A percentile compares a stretch with the other conserved stretches of the same genome.
phyloP scores from a whole-genome alignment of 179 eudicot species.

The Beta lomatogona region DNA sequence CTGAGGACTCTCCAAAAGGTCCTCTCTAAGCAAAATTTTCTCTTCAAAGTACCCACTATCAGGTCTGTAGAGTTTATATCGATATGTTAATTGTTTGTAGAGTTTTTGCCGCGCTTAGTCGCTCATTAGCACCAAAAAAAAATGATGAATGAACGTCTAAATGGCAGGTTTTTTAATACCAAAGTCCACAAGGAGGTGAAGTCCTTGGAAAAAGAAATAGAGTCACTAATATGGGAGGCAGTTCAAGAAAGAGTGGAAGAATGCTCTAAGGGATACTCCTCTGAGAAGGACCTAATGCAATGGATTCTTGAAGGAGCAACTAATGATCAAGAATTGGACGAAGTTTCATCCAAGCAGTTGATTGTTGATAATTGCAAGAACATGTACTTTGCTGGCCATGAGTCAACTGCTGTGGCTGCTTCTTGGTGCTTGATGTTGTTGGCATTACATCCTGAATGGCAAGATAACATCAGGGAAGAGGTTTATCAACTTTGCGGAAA shows the following conservation, averaged over 20 bases:
- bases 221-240: conserved; percentile 41
- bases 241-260: conserved; percentile 44
- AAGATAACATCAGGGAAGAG: conserved; percentile 57
- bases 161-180: conserved; percentile 30
- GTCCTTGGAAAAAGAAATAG: conserved; percentile 42
- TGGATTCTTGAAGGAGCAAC: conserved; percentile 42
- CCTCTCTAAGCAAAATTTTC: conserved; percentile 51
- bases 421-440: conserved; percentile 89
- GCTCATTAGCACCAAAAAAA: no score
- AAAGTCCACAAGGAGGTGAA: conserved; percentile 36
- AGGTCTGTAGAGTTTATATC: conserved; percentile 37
- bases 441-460: conserved; percentile 83
- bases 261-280: conserved; percentile 19
- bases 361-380: conserved; percentile 90
- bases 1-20: conserved; percentile 67
- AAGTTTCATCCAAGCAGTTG: conserved; percentile 44
- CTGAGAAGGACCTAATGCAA: conserved; percentile 43
- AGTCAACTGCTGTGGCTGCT: conserved; percentile 76
- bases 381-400: conserved; percentile 90
- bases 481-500: conserved; percentile 33
- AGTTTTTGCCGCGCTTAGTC: no score
- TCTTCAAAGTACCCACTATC: conserved; percentile 51
- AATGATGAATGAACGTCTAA: no score
- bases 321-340: conserved; percentile 31
- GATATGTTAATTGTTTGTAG: no score